Evolutionary conservation across 2,329 filamentous ascomycete genomes (phyloP).

Genomic region (Fusarium brachygibbosum): DNA sequence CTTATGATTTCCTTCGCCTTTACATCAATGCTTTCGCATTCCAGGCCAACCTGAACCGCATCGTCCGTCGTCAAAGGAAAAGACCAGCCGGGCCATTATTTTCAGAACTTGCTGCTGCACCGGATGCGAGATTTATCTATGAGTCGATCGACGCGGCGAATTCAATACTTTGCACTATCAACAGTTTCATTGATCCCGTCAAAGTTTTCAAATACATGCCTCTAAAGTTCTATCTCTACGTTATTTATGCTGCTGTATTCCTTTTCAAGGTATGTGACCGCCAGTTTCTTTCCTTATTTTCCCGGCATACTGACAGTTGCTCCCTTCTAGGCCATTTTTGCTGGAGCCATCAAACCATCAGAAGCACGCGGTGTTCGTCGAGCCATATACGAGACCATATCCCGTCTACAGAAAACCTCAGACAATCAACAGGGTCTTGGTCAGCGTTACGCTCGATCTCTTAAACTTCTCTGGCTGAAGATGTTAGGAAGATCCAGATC

Average conservation of each 20-base stretch:
- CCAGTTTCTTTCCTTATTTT: fast-evolving
- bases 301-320: fast-evolving
- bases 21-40: slow-evolving; percentile 84
- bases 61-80: slow-evolving; percentile 52
- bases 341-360: slow-evolving; percentile 68
- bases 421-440: slow-evolving; percentile 71
- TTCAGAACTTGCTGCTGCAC: slow-evolving; percentile 69
- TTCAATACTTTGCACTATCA: slow-evolving; percentile 70
- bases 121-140: slow-evolving; percentile 75
- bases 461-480: slow-evolving; percentile 71
- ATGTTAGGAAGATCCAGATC: slow-evolving; percentile 38
- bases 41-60: slow-evolving; percentile 73
- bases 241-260: slow-evolving; percentile 74
- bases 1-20: slow-evolving; percentile 78
- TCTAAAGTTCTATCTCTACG: slow-evolving; percentile 72
- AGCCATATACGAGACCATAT: slow-evolving; percentile 70
- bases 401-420: slow-evolving; percentile 70
- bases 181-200: slow-evolving; percentile 70
- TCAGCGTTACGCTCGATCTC: slow-evolving; percentile 70
- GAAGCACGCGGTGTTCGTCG: slow-evolving; percentile 69
- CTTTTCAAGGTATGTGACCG: slow-evolving; percentile 67
- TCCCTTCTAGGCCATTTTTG: slow-evolving; percentile 44
- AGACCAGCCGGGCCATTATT: slow-evolving; percentile 58
- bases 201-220: slow-evolving; percentile 74
- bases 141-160: slow-evolving; percentile 75